A percentile compares a stretch with the other conserved stretches of the same genome.
Evolutionary conservation across 805 yeast genomes (phyloP).

Genomic region (Kodamaea sagamina): DNA sequence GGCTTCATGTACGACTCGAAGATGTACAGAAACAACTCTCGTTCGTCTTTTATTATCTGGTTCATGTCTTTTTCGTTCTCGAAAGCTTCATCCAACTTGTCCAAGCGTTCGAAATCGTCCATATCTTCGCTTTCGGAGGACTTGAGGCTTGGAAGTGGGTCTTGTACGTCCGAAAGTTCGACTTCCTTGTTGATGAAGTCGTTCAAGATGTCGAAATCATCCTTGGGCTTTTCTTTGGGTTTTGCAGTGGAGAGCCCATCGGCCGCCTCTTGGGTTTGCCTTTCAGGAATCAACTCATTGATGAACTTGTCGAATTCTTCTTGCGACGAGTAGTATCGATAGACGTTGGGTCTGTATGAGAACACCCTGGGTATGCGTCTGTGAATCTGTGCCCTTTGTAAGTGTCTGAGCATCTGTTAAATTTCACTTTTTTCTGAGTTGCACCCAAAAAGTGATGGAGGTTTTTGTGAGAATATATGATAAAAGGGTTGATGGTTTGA

Average conservation of each 20-base stretch:
- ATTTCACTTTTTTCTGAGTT: conserved; percentile 1
- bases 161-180: conserved; percentile 3
- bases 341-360: background rate
- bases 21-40: conserved; percentile 25
- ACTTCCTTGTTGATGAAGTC: conserved; percentile 15
- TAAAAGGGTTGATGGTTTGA: too few species aligned
- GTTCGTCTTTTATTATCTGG: conserved; percentile 24
- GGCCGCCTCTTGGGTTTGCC: background rate
- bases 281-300: conserved; percentile 2
- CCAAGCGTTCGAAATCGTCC: conserved; percentile 10
- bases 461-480: too few species aligned
- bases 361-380: background rate
- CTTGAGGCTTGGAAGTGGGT: conserved; percentile 2
- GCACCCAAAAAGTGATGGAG: too few species aligned
- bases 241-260: background rate
- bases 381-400: background rate
- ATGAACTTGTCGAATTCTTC: conserved; percentile 7
- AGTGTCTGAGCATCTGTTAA: background rate
- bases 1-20: conserved; percentile 27
- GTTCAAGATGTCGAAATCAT: conserved; percentile 16
- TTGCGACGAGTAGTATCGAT: background rate
- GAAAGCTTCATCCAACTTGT: conserved; percentile 2
- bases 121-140: conserved; percentile 1
- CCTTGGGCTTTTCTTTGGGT: background rate
- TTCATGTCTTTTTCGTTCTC: conserved; percentile 16